A percentile compares a stretch with the other conserved stretches of the same genome.
Evolutionary conservation across 768 basidiomycete genomes (phyloP).

Genomic region (Tylopilus sp.): DNA sequence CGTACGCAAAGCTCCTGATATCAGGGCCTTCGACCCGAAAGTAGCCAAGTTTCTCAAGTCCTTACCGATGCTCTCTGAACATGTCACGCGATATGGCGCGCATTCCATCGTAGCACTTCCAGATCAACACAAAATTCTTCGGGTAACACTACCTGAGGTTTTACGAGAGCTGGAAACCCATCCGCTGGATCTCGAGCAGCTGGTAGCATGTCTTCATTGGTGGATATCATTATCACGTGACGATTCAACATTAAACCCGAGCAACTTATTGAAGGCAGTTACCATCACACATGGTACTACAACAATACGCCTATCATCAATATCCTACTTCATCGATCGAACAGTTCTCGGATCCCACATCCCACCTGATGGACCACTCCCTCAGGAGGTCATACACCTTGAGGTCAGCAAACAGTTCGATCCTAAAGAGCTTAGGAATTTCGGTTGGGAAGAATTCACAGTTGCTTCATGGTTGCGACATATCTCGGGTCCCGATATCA

Average conservation of each 20-base stretch:
- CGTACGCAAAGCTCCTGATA: slow-evolving; percentile 56
- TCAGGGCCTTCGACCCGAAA: slow-evolving; percentile 67
- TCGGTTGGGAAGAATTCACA: slow-evolving; percentile 76
- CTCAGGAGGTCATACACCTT: slow-evolving; percentile 45
- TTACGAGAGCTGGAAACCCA: slow-evolving; percentile 64
- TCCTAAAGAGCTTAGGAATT: slow-evolving; percentile 47
- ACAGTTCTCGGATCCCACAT: slow-evolving; percentile 50
- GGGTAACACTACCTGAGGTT: slow-evolving; percentile 76
- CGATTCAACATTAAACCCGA: slow-evolving; percentile 18
- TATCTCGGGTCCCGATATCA: slow-evolving; percentile 47
- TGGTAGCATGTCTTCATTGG: slow-evolving; percentile 80
- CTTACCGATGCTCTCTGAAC: slow-evolving; percentile 65
- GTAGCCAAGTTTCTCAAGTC: slow-evolving; percentile 71
- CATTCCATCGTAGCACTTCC: slow-evolving; percentile 58
- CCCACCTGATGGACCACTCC: slow-evolving; percentile 74
- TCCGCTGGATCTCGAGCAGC: slow-evolving; percentile 65
- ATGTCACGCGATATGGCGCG: slow-evolving; percentile 49
- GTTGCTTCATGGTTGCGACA: slow-evolving; percentile 70
- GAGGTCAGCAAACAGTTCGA: slow-evolving; percentile 54
- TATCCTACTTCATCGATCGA: slow-evolving; percentile 66
- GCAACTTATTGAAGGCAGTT: slow-evolving; percentile 64
- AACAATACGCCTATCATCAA: slow-evolving; percentile 56
- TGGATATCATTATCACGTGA: slow-evolving; percentile 44
- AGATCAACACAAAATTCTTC: slow-evolving; percentile 58
- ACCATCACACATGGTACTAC: slow-evolving; percentile 53